Evolutionary conservation across 805 yeast genomes (phyloP).

Genomic region (Saturnispora besseyi): DNA sequence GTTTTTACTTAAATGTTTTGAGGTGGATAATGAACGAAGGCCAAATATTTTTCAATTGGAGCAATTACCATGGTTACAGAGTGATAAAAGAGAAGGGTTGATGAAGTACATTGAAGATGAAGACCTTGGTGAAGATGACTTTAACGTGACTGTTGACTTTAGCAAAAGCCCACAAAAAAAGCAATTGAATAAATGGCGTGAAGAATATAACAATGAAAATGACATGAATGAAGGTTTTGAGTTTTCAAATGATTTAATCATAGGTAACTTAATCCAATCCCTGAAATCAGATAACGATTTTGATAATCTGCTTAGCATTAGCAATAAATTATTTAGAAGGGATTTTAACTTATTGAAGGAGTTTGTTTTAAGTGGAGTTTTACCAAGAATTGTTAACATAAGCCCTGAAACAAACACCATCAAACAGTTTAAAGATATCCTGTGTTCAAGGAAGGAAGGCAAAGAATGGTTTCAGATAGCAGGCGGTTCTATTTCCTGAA

Average conservation of each 20-base stretch:
- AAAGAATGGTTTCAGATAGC: conserved; percentile 1
- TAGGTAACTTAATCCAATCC: background rate
- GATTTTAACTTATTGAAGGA: background rate
- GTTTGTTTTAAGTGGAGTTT: background rate
- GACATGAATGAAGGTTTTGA: background rate
- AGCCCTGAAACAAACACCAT: background rate
- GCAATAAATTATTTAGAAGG: background rate
- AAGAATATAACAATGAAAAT: background rate
- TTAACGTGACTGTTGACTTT: background rate
- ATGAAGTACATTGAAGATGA: background rate
- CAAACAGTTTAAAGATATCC: background rate
- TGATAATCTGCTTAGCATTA: background rate
- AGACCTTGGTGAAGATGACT: background rate
- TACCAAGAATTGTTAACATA: background rate
- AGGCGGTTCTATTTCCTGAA: background rate
- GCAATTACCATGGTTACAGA: background rate
- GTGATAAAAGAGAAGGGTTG: background rate
- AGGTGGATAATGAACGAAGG: conserved; percentile 34
- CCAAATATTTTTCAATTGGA: background rate
- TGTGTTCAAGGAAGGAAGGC: background rate
- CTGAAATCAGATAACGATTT: background rate
- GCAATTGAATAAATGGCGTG: background rate
- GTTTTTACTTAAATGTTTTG: conserved; percentile 60
- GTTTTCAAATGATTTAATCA: background rate
- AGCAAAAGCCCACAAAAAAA: background rate